Percentiles rank a stretch among this genome's conserved stretches.
phyloP scores from a whole-genome alignment of 2,329 filamentous ascomycete genomes.

The Stemphylium beticola region DNA sequence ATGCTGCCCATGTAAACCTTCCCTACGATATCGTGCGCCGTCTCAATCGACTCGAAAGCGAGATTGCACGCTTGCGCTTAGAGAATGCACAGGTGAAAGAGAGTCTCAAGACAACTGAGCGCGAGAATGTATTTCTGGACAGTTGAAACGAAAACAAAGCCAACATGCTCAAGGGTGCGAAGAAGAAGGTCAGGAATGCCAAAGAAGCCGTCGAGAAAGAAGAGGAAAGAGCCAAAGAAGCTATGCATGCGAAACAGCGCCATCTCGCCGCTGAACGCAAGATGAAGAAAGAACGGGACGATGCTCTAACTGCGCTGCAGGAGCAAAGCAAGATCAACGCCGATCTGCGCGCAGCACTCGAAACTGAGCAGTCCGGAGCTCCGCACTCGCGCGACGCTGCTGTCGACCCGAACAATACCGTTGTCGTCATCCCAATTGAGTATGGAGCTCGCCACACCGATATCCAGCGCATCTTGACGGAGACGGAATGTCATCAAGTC shows the following conservation, averaged over 20 bases:
- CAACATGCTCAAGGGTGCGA: constrained; percentile 24
- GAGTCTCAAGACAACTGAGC: constrained; percentile 8
- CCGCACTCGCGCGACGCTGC: constrained; percentile 21
- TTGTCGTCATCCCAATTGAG: constrained; percentile 18
- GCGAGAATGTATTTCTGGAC: constrained; percentile 10
- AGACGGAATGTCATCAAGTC: constrained; percentile 15
- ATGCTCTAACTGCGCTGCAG: constrained; percentile 15
- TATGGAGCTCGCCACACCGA: constrained; percentile 18
- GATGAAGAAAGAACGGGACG: constrained; percentile 25
- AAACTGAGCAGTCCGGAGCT: constrained; percentile 17
- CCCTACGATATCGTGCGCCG: constrained; percentile 12
- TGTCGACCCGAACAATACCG: constrained; percentile 10
- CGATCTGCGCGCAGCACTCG: constrained; percentile 17
- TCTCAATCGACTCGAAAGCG: constrained; percentile 18
- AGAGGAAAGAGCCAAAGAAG: constrained; percentile 25
- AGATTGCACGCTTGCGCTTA: constrained; percentile 10
- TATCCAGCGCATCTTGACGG: constrained; percentile 3
- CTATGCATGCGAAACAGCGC: constrained; percentile 18
- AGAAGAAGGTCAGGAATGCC: constrained; percentile 24
- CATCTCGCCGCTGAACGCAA: constrained; percentile 18
- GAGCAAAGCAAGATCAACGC: constrained; percentile 18
- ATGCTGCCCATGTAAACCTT: neutral
- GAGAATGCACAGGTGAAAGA: constrained; percentile 17
- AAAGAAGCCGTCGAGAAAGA: constrained; percentile 22
- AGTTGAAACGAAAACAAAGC: constrained; percentile 17